These are phyloP conservation scores for Colletotrichum orbiculare DNA, from an alignment of 2,329 filamentous ascomycete genomes.

Conservation along the genomic window DNA sequence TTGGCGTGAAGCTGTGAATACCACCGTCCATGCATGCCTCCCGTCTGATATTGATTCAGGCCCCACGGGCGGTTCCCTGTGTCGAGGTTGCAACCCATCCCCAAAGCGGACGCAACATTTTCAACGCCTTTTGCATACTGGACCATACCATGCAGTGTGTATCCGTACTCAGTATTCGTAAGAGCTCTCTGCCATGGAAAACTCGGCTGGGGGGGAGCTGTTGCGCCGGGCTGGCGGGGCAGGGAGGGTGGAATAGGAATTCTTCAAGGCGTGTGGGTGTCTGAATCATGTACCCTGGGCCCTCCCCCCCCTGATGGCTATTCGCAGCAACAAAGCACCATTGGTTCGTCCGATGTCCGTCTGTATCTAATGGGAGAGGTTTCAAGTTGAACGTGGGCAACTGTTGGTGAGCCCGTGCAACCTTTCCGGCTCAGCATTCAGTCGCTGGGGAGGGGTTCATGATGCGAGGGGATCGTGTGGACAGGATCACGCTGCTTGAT, in stretches of 20 bases:
- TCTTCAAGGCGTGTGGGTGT: neutral
- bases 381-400: slow-evolving; percentile 21
- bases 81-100: slow-evolving; percentile 12
- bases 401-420: slow-evolving; percentile 11
- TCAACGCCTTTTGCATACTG: neutral
- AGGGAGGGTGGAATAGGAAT: neutral
- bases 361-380: slow-evolving; percentile 2
- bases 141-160: too few relatives aligned
- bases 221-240: neutral
- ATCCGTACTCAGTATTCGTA: too few relatives aligned
- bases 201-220: neutral
- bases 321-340: slow-evolving; percentile 1
- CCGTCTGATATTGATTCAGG: slow-evolving; percentile 30
- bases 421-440: slow-evolving; percentile 1
- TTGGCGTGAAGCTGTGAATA: slow-evolving; percentile 14
- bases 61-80: slow-evolving; percentile 14
- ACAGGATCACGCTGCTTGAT: slow-evolving; percentile 11
- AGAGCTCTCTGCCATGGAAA: too few relatives aligned
- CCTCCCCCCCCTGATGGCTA: too few relatives aligned
- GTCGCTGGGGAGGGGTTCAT: neutral
- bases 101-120: slow-evolving; percentile 12
- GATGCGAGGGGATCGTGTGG: neutral
- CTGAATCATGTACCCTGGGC: slow-evolving; percentile 35
- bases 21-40: slow-evolving; percentile 7
- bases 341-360: slow-evolving; percentile 32